These are phyloP conservation scores for Xylaria arbuscula DNA, from an alignment of 2,329 filamentous ascomycete genomes.

Conservation along the genomic window DNA sequence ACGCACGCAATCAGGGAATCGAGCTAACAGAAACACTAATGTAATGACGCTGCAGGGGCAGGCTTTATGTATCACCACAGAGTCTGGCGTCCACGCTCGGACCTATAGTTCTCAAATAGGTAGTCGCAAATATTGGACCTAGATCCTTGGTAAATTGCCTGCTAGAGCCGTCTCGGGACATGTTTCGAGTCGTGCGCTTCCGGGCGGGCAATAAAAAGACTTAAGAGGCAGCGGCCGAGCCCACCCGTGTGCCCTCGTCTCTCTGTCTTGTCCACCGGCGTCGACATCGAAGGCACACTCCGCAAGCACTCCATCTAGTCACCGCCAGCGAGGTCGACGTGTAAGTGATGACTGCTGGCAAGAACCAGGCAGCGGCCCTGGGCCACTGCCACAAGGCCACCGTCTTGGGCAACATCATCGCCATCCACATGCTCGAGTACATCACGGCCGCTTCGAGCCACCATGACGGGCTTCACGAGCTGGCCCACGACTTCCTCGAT, in stretches of 20 bases:
- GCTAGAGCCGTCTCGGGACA: slow-evolving; percentile 1
- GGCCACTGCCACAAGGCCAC: slow-evolving; percentile 61
- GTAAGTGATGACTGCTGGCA: slow-evolving; percentile 42
- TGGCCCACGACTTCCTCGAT: slow-evolving; percentile 75
- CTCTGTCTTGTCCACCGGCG: neutral
- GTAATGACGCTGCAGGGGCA: slow-evolving; percentile 15
- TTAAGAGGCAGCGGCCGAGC: slow-evolving; percentile 1
- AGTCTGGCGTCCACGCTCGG: slow-evolving; percentile 12
- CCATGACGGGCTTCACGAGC: slow-evolving; percentile 63
- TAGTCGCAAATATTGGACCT: slow-evolving; percentile 16
- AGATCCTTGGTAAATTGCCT: slow-evolving; percentile 10
- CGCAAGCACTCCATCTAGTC: slow-evolving; percentile 12
- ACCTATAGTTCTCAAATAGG: slow-evolving; percentile 19
- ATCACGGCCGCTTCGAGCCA: slow-evolving; percentile 66
- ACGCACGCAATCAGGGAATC: slow-evolving; percentile 11
- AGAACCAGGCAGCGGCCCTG: slow-evolving; percentile 42
- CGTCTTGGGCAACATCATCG: slow-evolving; percentile 70
- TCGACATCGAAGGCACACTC: slow-evolving; percentile 8
- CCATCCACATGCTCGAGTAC: slow-evolving; percentile 73
- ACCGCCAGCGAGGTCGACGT: slow-evolving; percentile 15
- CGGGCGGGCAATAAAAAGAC: slow-evolving; percentile 11
- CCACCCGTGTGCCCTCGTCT: slow-evolving; percentile 8
- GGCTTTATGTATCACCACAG: slow-evolving; percentile 6
- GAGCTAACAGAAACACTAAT: slow-evolving; percentile 12
- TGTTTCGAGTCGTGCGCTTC: slow-evolving; percentile 14